A percentile compares a stretch with the other conserved stretches of the same genome.
Conservation (phyloP, 768 basidiomycete species). For the Pleurotus eryngii region DNA sequence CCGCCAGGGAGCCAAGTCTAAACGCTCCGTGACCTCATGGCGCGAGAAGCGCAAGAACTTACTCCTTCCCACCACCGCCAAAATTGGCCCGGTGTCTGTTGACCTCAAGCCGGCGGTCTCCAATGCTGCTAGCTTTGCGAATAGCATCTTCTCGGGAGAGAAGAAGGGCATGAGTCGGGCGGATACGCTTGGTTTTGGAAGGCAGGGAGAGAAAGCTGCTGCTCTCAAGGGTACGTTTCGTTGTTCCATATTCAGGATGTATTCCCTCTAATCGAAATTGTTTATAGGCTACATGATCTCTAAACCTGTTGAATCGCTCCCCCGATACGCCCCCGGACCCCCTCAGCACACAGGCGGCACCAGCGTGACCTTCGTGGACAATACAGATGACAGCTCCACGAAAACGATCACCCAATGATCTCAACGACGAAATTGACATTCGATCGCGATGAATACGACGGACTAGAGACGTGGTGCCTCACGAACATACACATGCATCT, state of each 20-base stretch:
- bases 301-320: conserved; percentile 54
- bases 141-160: conserved; percentile 5
- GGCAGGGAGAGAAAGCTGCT: conserved; percentile 77
- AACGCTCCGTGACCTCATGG: conserved; percentile 69
- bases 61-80: conserved; percentile 46
- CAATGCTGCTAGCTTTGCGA: conserved; percentile 19
- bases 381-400: conserved; percentile 1
- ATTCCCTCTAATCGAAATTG: too few relatives aligned
- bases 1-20: conserved; percentile 61
- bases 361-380: conserved; percentile 3
- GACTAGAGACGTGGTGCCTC: not conserved
- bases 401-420: not conserved
- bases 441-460: not conserved
- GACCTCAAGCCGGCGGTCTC: conserved; percentile 25
- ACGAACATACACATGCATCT: not conserved
- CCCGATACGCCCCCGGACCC: conserved; percentile 44
- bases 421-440: not conserved
- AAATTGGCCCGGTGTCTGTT: conserved; percentile 29
- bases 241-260: conserved; percentile 10
- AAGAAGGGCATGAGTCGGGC: conserved; percentile 11
- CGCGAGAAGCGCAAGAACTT: conserved; percentile 52
- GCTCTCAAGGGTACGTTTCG: conserved; percentile 52
- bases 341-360: conserved; percentile 7
- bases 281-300: conserved; percentile 51
- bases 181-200: conserved; percentile 70